Evolutionary conservation across 352 stramenopile genomes (phyloP).

Genomic region (Phytophthora parvispora): DNA sequence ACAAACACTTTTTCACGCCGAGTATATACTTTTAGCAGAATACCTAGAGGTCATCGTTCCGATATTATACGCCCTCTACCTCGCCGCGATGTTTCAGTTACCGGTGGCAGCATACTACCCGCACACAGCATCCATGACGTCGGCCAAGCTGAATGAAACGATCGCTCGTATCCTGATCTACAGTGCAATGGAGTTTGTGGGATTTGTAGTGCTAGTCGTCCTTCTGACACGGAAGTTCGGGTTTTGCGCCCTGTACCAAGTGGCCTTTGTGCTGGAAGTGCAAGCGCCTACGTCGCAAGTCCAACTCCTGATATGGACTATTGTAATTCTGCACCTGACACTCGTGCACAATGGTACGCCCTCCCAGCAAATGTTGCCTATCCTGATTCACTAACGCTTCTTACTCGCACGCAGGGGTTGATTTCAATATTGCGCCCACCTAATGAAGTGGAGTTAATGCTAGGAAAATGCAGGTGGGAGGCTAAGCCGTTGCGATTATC

Average conservation of each 20-base stretch:
- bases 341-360: constrained; percentile 36
- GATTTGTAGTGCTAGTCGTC: constrained; percentile 8
- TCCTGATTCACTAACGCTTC: no score
- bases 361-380: no score
- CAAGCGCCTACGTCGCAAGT: constrained; percentile 23
- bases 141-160: background rate
- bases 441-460: no score
- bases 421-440: no score
- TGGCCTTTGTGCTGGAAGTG: constrained; percentile 48
- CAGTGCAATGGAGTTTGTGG: constrained; percentile 11
- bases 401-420: no score
- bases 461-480: no score
- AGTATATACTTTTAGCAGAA: constrained; percentile 32
- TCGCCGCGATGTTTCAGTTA: constrained; percentile 19
- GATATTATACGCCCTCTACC: constrained; percentile 23
- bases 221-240: constrained; percentile 17
- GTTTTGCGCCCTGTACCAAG: constrained; percentile 28
- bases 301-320: constrained; percentile 30
- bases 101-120: constrained; percentile 34
- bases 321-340: constrained; percentile 30
- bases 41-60: constrained; percentile 40
- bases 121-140: constrained; percentile 7
- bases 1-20: constrained; percentile 29
- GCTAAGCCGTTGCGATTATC: no score
- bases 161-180: constrained; percentile 13